Evolutionary conservation across 2,329 filamentous ascomycete genomes (phyloP).

Genomic region (Penicillium sp.): DNA sequence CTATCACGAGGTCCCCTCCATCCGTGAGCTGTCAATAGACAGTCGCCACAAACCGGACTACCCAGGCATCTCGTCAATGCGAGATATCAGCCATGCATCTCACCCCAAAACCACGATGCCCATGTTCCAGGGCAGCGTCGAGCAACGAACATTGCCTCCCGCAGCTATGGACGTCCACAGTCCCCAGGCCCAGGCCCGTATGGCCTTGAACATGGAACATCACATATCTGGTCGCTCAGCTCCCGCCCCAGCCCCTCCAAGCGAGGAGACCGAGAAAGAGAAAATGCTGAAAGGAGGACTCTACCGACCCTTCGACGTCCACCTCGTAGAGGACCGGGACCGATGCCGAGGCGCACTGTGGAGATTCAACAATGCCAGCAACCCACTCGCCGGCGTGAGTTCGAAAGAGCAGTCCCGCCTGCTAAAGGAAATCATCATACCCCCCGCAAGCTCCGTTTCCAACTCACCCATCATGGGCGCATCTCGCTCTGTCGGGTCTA

Average conservation of each 20-base stretch:
- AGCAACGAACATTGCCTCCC: conserved; percentile 40
- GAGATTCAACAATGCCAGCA: conserved; percentile 82
- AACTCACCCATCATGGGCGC: conserved; percentile 56
- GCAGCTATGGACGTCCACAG: conserved; percentile 40
- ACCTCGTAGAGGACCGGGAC: conserved; percentile 80
- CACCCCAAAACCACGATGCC: conserved; percentile 40
- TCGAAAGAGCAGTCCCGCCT: conserved; percentile 44
- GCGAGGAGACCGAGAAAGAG: conserved; percentile 71
- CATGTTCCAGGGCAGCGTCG: conserved; percentile 38
- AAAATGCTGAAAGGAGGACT: conserved; percentile 81
- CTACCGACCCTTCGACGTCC: conserved; percentile 78
- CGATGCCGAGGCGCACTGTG: conserved; percentile 78
- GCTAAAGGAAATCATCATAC: conserved; percentile 41
- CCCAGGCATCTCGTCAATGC: conserved; percentile 42
- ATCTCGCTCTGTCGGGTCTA: conserved; percentile 57
- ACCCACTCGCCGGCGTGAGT: conserved; percentile 71
- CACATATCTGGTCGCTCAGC: conserved; percentile 41
- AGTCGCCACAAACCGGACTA: conserved; percentile 42
- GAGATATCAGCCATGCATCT: conserved; percentile 39
- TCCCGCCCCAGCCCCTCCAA: conserved; percentile 28
- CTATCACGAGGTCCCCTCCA: conserved; percentile 42
- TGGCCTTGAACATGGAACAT: conserved; percentile 46
- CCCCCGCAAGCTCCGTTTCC: conserved; percentile 26
- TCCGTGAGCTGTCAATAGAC: conserved; percentile 43
- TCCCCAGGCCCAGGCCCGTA: conserved; percentile 45